Base-by-base conservation (phyloP, 2,329 filamentous ascomycete species). In the Xylariomycetidae sp. region DNA sequence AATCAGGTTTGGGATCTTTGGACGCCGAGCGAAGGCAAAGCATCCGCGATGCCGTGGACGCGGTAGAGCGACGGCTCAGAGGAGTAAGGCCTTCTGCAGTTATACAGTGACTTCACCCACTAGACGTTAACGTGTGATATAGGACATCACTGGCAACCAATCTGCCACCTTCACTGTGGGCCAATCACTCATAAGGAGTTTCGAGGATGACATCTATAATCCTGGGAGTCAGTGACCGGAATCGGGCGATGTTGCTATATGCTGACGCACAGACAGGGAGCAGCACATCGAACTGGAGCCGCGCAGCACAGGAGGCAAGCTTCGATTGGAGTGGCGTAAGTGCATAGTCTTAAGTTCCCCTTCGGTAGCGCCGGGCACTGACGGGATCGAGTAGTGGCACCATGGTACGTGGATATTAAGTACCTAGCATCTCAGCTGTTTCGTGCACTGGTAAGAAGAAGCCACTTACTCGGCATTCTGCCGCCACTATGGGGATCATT, bases 381-480 rank as follows among this genome's bases (percentile, higher is more conserved):
- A n/a, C n/a, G n/a, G n/a, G n/a, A n/a, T n/a, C n/a, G n/a, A 5
- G 10, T 19, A 43, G 42, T 41, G 28, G 40, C 14, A 25, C 22
- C 37, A 37, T 19, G 3, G 42, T 43, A 35, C 10, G 40, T 37
- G 17, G n/a, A n/a, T n/a, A n/a, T n/a, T n/a, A n/a, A n/a, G n/a
- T n/a, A n/a, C n/a, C n/a, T n/a, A n/a, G n/a, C n/a, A n/a, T n/a
- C n/a, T n/a, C n/a, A n/a, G n/a, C n/a, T n/a, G n/a, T n/a, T n/a
- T n/a, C n/a, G n/a, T n/a, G n/a, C n/a, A n/a, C n/a, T n/a, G n/a
- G n/a, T n/a, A n/a, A n/a, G n/a, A 1, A 6, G 14, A 6, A 19
- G 29, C 42, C 19, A 38, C 3, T 43, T 70, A 66, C 31, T 35
- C 54, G 13, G 64, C 66, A 0, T 70, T 68, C 35, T 68, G 64